Evolutionary conservation across 805 yeast species (phyloP), one percentile per base, ranked within the genome.

Genomic region (Wickerhamiella lipophila): DNA sequence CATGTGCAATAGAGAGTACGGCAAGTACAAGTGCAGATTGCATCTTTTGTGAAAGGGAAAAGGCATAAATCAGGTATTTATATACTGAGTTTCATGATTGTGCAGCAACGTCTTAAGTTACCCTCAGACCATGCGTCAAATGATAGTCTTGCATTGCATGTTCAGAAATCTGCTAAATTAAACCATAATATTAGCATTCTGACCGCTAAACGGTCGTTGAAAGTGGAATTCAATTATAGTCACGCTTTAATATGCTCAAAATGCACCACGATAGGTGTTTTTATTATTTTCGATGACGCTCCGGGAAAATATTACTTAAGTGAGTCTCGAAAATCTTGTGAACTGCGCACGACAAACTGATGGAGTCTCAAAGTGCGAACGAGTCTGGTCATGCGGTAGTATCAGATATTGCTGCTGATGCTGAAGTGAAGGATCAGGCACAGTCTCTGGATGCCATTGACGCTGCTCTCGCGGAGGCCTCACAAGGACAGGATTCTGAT

Each of bases 401-500:
- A 2, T 19, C 23, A 5, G 19, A 40, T 21, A 27, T 7, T 18
- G 7, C 27, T 3, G 16, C 19, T 30, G n/a, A 32, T 23, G 8
- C 11, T 3, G 39, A 15, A 26, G 23, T 7, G 6, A n/a, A 8
- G 13, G 46, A 41, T 18, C 19, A 26, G 13, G n/a, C 27, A 27
- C 34, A 25, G 9, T 16, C 32, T 13, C 39, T 3, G 3, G 58
- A 56, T 42, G 45, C 49, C 15, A 45, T 55, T 27, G 59, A 56
- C 19, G 25, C 46, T 25, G 57, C 56, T 2, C 41, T 52, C 13
- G 51, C 51, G 3, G 54, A 52, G 23, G 55, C 49, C 13, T 12
- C 46, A 27, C 39, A 43, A 5, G 48, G 30, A 6, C 52, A 49
- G 6, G 60, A 58, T 22, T 63, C 59, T 11, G 29, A 27, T 29